These are phyloP conservation scores for Avena atlantica DNA, from an alignment of 176 grass and related monocot species.

Conservation along the genomic window DNA sequence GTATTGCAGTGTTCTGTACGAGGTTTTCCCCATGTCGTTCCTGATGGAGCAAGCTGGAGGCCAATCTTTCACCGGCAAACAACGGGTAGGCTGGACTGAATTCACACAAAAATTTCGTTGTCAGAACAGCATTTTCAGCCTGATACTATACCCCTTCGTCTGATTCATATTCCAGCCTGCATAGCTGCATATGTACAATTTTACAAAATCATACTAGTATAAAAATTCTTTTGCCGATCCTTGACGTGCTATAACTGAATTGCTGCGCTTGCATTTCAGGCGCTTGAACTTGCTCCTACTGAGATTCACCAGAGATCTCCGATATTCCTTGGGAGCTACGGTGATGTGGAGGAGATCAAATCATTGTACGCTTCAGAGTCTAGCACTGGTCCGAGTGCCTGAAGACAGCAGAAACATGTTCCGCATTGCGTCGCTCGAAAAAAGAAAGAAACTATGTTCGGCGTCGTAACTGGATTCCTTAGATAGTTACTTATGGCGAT, in stretches of 20 bases:
- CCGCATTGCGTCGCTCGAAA: background rate
- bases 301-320: constrained; percentile 87
- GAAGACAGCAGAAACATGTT: background rate
- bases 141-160: background rate
- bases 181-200: background rate
- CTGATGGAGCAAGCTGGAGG: constrained; percentile 98
- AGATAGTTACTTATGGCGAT: background rate
- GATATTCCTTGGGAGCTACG: constrained; percentile 91
- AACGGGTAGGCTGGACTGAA: constrained; percentile 55
- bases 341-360: constrained; percentile 90
- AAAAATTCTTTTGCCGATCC: background rate
- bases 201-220: background rate
- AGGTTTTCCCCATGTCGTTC: constrained; percentile 96
- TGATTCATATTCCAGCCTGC: background rate
- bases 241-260: constrained; percentile 12
- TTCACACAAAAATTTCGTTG: background rate
- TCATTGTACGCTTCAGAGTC: constrained; percentile 71
- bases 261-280: constrained; percentile 49
- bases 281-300: constrained; percentile 72
- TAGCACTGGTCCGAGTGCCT: constrained; percentile 27
- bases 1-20: constrained; percentile 82
- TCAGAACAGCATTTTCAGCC: background rate
- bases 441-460: background rate
- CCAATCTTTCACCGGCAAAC: constrained; percentile 87
- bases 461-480: background rate